phyloP scores from a whole-genome alignment of 2,329 filamentous ascomycete species.

The Venturia nashicola region DNA sequence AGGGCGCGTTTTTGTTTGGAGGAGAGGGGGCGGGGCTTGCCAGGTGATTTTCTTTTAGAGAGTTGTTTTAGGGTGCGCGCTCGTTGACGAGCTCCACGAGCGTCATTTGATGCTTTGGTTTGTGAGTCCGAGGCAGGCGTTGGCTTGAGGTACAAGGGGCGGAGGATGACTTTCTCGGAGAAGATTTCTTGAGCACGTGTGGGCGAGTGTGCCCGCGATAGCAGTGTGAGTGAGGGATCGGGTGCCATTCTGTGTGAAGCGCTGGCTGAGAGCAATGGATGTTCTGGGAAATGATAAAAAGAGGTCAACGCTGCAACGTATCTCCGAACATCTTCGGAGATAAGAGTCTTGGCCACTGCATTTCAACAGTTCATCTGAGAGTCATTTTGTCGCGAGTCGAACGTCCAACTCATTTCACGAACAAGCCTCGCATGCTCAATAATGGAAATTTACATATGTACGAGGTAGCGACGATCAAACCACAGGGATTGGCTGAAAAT shows the following conservation, averaged over 20 bases:
- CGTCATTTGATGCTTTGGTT: slow-evolving; percentile 31
- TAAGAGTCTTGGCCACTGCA: too few relatives aligned
- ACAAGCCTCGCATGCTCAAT: too few relatives aligned
- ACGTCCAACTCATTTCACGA: too few relatives aligned
- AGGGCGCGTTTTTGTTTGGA: slow-evolving; percentile 64
- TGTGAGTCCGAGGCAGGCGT: slow-evolving; percentile 35
- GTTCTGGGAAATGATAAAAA: too few relatives aligned
- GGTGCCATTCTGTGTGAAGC: not conserved
- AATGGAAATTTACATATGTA: too few relatives aligned
- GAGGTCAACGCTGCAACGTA: too few relatives aligned
- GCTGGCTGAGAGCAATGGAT: too few relatives aligned
- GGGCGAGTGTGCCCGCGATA: not conserved
- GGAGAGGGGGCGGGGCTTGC: slow-evolving; percentile 57
- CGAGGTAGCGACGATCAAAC: too few relatives aligned
- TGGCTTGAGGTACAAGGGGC: slow-evolving; percentile 17
- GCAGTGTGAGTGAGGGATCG: not conserved
- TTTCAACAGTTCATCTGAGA: too few relatives aligned
- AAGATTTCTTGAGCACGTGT: not conserved
- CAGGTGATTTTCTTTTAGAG: slow-evolving; percentile 16
- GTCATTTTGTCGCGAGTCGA: too few relatives aligned
- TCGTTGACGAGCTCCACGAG: slow-evolving; percentile 39
- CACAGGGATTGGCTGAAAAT: too few relatives aligned
- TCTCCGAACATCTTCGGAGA: too few relatives aligned
- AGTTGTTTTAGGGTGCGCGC: slow-evolving; percentile 34
- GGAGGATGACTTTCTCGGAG: slow-evolving; percentile 2